These are phyloP conservation scores for Saccharomycopsis amapae DNA, from an alignment of 805 yeast genomes.

Conservation along the genomic window DNA sequence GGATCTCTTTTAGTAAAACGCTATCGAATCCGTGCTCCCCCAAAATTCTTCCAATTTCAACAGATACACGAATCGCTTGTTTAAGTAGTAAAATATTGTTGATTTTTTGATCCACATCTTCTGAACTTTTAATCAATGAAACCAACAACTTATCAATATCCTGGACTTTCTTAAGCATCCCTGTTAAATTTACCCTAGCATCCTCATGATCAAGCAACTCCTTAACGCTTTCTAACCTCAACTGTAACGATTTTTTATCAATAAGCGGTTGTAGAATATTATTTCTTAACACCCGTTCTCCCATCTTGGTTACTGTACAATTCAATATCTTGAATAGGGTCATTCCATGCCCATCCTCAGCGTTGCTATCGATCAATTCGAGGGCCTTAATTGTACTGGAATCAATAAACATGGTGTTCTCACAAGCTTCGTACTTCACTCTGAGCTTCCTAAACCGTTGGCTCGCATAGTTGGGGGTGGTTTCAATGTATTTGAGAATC, in stretches of 20 bases:
- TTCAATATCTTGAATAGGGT: conserved; percentile 34
- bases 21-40: conserved; percentile 22
- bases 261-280: conserved; percentile 43
- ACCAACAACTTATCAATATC: conserved; percentile 39
- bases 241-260: conserved; percentile 29
- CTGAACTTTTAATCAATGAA: conserved; percentile 7
- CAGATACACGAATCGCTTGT: conserved; percentile 28
- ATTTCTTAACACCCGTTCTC: conserved; percentile 34
- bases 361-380: conserved; percentile 30
- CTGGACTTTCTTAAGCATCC: conserved; percentile 27
- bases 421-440: conserved; percentile 33
- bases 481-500: conserved; percentile 26
- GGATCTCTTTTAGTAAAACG: conserved; percentile 27
- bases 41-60: conserved; percentile 11
- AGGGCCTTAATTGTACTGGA: conserved; percentile 33
- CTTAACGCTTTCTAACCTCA: conserved; percentile 33
- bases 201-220: conserved; percentile 28
- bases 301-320: conserved; percentile 41
- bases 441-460: conserved; percentile 21
- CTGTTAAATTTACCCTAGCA: conserved; percentile 22
- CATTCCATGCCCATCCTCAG: conserved; percentile 23
- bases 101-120: conserved; percentile 27
- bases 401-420: conserved; percentile 39
- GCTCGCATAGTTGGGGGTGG: conserved; percentile 6
- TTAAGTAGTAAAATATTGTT: conserved; percentile 37